Conservation (phyloP, 352 stramenopile genomes). For the Phytophthora brassicae region DNA sequence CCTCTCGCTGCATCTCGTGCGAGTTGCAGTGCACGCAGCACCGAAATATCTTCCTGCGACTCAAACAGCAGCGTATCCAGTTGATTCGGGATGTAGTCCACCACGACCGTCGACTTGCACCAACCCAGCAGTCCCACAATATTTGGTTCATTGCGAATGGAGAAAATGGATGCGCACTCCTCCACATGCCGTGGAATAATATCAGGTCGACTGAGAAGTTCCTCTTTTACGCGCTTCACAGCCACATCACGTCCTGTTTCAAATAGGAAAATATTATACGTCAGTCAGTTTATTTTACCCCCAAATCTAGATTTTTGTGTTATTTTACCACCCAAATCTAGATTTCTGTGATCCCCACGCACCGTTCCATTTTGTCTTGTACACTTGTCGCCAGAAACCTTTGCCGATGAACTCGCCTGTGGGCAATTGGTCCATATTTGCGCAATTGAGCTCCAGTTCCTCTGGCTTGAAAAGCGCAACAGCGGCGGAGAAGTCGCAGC, state of each 20-base stretch:
- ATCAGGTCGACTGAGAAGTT: conserved; percentile 50
- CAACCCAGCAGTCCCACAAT: conserved; percentile 72
- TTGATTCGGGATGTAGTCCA: conserved; percentile 69
- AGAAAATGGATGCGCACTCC: conserved; percentile 68
- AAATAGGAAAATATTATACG: neutral
- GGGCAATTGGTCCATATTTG: conserved; percentile 59
- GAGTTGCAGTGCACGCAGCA: conserved; percentile 50
- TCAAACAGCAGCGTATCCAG: conserved; percentile 69
- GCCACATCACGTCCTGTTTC: conserved; percentile 53
- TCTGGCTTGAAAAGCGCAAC: conserved; percentile 59
- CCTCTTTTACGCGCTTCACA: conserved; percentile 70
- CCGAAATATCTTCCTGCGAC: conserved; percentile 38
- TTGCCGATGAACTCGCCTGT: conserved; percentile 57
- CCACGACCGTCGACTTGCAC: conserved; percentile 76
- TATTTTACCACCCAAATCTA: no score
- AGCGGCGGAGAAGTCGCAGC: conserved; percentile 66
- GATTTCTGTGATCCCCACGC: neutral
- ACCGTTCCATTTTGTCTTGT: conserved; percentile 75
- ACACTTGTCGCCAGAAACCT: conserved; percentile 76
- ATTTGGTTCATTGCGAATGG: conserved; percentile 66
- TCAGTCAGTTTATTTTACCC: neutral
- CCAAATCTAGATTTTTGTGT: no score
- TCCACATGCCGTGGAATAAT: conserved; percentile 78
- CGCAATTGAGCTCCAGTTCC: conserved; percentile 68
- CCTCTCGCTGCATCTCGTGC: conserved; percentile 57